Percentiles rank a stretch among this genome's conserved stretches.
phyloP scores from a whole-genome alignment of 208 protist genomes.

The Acanthamoeba culbertsoni region DNA sequence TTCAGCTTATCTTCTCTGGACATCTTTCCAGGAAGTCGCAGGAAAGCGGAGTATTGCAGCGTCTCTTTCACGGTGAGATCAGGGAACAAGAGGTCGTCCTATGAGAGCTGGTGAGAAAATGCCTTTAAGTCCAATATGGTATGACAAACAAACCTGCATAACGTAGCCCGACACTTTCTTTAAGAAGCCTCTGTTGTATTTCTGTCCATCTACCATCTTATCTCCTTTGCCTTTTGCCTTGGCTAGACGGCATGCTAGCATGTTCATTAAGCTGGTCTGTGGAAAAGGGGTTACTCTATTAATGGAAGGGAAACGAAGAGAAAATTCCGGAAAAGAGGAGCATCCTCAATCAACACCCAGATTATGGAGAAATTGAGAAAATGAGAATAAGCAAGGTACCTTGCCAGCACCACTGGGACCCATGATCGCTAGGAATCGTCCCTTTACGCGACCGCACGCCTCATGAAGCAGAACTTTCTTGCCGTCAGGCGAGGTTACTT shows the following conservation, averaged over 20 bases:
- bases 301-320: background rate
- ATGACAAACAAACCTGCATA: background rate
- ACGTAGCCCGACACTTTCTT: conserved; percentile 55
- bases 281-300: background rate
- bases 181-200: background rate
- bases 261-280: conserved; percentile 53
- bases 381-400: background rate
- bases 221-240: conserved; percentile 7
- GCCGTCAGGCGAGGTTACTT: conserved; percentile 7
- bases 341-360: background rate
- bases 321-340: background rate
- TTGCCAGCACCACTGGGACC: conserved; percentile 50
- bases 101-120: background rate
- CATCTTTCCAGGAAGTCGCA: conserved; percentile 31
- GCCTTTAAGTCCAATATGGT: background rate
- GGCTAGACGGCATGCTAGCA: conserved; percentile 1
- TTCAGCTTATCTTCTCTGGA: background rate
- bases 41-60: conserved; percentile 57
- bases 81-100: conserved; percentile 66
- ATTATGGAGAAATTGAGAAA: background rate
- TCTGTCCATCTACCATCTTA: conserved; percentile 38
- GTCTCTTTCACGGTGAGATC: conserved; percentile 68
- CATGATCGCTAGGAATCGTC: conserved; percentile 53
- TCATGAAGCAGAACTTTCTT: conserved; percentile 32
- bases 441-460: conserved; percentile 47